phyloP scores from a whole-genome alignment of 441 rosid species.

The Melastoma candidum region DNA sequence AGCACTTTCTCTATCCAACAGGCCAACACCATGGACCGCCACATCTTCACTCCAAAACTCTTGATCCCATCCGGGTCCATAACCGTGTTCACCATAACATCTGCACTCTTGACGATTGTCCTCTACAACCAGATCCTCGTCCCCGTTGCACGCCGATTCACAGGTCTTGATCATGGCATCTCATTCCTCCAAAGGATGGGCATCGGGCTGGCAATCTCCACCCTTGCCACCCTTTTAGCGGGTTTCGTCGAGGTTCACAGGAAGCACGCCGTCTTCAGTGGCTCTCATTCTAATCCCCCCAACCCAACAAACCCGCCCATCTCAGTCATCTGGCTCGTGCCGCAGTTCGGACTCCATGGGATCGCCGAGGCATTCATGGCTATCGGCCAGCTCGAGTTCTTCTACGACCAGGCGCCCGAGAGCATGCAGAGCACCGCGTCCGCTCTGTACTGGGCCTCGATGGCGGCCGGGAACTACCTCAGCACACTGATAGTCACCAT shows the following conservation, averaged over 20 bases:
- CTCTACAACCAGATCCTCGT: slow-evolving; percentile 61
- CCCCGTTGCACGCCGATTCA: slow-evolving; percentile 39
- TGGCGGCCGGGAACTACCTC: slow-evolving; percentile 60
- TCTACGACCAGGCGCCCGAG: slow-evolving; percentile 86
- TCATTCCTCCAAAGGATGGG: slow-evolving; percentile 78
- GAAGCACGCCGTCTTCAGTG: slow-evolving; percentile 39
- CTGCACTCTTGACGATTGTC: slow-evolving; percentile 69
- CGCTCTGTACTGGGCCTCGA: slow-evolving; percentile 70
- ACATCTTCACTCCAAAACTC: slow-evolving; percentile 41
- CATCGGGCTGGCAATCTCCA: slow-evolving; percentile 63
- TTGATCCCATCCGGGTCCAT: slow-evolving; percentile 86
- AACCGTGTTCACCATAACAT: slow-evolving; percentile 69
- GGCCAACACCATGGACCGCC: slow-evolving; percentile 86
- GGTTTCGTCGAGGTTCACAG: slow-evolving; percentile 67
- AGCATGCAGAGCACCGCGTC: slow-evolving; percentile 85
- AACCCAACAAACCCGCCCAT: slow-evolving; percentile 35
- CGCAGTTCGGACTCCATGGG: slow-evolving; percentile 79
- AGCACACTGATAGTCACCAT: slow-evolving; percentile 69
- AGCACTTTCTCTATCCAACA: slow-evolving; percentile 81
- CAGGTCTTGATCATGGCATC: slow-evolving; percentile 82
- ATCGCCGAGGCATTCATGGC: slow-evolving; percentile 91
- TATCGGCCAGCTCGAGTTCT: slow-evolving; percentile 80
- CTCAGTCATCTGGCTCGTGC: slow-evolving; percentile 73
- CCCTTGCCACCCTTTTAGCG: slow-evolving; percentile 66
- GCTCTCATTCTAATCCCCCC: slow-evolving; percentile 33